Evolutionary conservation across 2,329 filamentous ascomycete genomes (phyloP), one percentile per base, ranked within the genome.

Genomic region (Penicillium olsonii): DNA sequence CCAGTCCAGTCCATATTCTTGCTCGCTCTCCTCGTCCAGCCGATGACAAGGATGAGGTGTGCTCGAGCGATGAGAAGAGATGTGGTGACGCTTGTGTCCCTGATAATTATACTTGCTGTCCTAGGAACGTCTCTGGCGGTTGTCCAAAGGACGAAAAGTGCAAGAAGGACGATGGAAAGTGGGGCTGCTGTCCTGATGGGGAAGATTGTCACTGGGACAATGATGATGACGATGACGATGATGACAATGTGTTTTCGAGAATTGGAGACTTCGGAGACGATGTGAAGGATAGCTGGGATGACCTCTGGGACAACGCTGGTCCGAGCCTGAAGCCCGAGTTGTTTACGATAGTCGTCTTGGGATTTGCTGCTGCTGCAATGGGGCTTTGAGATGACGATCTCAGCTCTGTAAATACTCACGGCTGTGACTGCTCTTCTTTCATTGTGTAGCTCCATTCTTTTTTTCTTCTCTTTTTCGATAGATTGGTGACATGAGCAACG

Each of bases 141-240:
- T 45, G 43, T 22, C 43, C 43, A 12, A 38, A 35, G 19, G 43
- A 45, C 18, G 38, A 45, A 38, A 34, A 45, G 31, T 45, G 43
- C 19, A 33, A 37, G 33, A 45, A 45, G 17, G 27, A 19, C 9
- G 14, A 33, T 11, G 22, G 17, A 4, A 35, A 37, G 2, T 45
- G 39, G 11, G 43, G 43, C 12, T 45, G 43, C 22, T 45, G 43
- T 33, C 12, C 29, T 14, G 29, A 31, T 6, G 29, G 29, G n/a
- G 29, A 31, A 14, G n/a, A 14, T n/a, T 31, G 29, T 7, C 29
- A 31, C 29, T 31, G 29, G 29, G 43, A 45, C 29, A 27, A 45
- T 31, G 42, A 45, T n/a, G 43, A 45, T 15, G 43, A 45, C 15
- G 43, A 45, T 8, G 43, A 45, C 31, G 43, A 45, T 17, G 43